Percentiles rank a stretch among this genome's conserved stretches.
These are phyloP conservation scores for Actinomucor elegans DNA, from an alignment of 371 early-diverging fungal genomes.

Conservation along the genomic window DNA sequence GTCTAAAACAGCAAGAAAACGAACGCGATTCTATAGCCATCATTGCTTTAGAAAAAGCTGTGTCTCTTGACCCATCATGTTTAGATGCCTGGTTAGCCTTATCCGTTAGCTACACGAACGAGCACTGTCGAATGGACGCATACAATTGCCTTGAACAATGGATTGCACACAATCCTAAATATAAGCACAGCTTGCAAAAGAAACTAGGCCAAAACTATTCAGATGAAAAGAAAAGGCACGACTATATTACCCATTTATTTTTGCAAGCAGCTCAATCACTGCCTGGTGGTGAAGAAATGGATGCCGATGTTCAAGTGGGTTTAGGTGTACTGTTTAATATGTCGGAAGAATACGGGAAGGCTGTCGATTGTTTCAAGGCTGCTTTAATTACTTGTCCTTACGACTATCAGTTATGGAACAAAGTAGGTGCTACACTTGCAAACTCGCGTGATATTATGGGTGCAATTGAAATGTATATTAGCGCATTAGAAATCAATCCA, in stretches of 20 bases:
- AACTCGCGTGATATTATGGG: conserved; percentile 73
- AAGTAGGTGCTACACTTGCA: conserved; percentile 94
- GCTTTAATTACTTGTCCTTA: conserved; percentile 85
- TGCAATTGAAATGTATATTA: conserved; percentile 92
- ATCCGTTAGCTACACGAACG: conserved; percentile 94
- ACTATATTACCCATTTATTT: conserved; percentile 67
- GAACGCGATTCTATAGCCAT: conserved; percentile 93
- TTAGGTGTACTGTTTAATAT: conserved; percentile 93
- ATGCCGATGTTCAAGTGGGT: conserved; percentile 91
- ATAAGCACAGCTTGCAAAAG: conserved; percentile 41
- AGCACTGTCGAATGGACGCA: conserved; percentile 80
- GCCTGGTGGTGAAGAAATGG: conserved; percentile 76
- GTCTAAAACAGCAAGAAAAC: conserved; percentile 92
- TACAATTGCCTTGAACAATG: conserved; percentile 88
- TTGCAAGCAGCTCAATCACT: conserved; percentile 76
- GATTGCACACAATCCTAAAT: conserved; percentile 74
- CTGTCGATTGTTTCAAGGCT: conserved; percentile 95
- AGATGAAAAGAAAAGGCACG: conserved; percentile 12
- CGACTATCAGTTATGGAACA: conserved; percentile 96
- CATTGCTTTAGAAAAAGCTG: conserved; percentile 82
- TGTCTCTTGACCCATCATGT: conserved; percentile 70
- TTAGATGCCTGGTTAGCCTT: conserved; percentile 83
- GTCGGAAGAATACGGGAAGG: conserved; percentile 88
- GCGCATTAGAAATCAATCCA: conserved; percentile 92
- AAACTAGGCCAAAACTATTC: conserved; percentile 14